Evolutionary conservation across 2,329 filamentous ascomycete genomes (phyloP), one percentile per base, ranked within the genome.

Genomic region (Sporothrix mexicana): DNA sequence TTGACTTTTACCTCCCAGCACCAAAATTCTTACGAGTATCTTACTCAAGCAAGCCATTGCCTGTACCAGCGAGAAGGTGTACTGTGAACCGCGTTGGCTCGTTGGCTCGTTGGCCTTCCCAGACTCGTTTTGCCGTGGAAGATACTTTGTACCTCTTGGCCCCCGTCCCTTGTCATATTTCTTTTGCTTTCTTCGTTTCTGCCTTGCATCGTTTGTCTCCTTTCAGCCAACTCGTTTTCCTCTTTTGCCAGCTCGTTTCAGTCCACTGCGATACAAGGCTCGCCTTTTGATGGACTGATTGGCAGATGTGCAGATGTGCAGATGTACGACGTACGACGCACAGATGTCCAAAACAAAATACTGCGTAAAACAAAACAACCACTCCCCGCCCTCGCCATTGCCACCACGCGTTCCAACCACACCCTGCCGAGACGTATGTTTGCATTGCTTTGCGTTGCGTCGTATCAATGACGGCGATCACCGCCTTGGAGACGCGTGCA

Each of bases 141-240:
- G 2, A 30, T 36, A 36, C 30, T 36, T 36, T 7, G 30, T 36
- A 36, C 30, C 30, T 69, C 30, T 41, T 69, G 25, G 25, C 66
- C 66, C 30, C 36, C 47, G 47, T 69, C 66, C 59, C 53, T 43
- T 59, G 30, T 70, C 36, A 55, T 30, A 13, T 57, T 57, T 66
- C 10, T 68, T 53, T 47, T n/a, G 2, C 55, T 55, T 51, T 47
- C 20, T 64, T 51, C 61, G 23, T 9, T 47, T 7, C 41, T 25
- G n/a, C 61, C 12, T 47, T 43, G 9, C 3, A 41, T 20, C 43
- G 8, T 7, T 5, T 13, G 2, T n/a, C 15, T 64, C 9, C 13
- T 45, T 64, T 64, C n/a, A 45, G 1, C n/a, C 20, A 30, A 43
- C 62, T 30, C 20, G 43, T 13, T 36, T 51, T 45, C 15, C 3